A percentile compares a stretch with the other conserved stretches of the same genome.
Conservation (phyloP, 192 early-diverging fungal genomes). For the Coemansia sp. region DNA sequence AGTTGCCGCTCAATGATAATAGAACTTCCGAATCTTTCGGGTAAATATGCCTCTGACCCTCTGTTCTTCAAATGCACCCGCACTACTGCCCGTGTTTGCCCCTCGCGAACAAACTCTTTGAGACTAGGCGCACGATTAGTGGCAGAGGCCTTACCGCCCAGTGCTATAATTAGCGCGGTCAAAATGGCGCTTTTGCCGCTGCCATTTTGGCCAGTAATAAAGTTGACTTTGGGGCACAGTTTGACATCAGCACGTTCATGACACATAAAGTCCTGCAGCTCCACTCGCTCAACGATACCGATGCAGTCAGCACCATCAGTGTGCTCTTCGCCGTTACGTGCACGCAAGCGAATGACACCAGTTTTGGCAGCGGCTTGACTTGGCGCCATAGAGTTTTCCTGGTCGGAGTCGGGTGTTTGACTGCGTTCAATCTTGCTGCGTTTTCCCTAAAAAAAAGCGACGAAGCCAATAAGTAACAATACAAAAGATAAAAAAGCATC, state of each 20-base stretch:
- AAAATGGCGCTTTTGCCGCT: constrained; percentile 97
- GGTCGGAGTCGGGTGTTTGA: not conserved
- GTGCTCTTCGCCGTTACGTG: constrained; percentile 1
- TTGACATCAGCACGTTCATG: constrained; percentile 76
- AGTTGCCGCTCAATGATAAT: constrained; percentile 85
- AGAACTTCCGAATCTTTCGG: constrained; percentile 71
- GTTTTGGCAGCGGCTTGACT: constrained; percentile 8
- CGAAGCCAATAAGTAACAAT: not conserved
- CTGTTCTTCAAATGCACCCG: constrained; percentile 73
- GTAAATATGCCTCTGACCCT: constrained; percentile 83
- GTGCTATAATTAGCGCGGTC: constrained; percentile 83
- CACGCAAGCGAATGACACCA: constrained; percentile 24
- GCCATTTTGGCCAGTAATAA: constrained; percentile 96
- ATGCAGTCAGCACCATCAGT: constrained; percentile 16
- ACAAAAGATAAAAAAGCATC: not conserved
- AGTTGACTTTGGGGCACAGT: constrained; percentile 88
- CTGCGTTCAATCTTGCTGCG: constrained; percentile 13
- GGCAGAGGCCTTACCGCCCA: constrained; percentile 85
- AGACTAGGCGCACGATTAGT: constrained; percentile 83
- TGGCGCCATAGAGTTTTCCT: not conserved
- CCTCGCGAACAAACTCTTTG: constrained; percentile 79
- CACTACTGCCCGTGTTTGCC: constrained; percentile 63
- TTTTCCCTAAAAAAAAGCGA: constrained; percentile 18
- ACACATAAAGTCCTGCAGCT: constrained; percentile 94
- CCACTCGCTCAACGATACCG: constrained; percentile 79